These are phyloP conservation scores for Kurtzmaniella fragi DNA, from an alignment of 805 yeast genomes.

Conservation along the genomic window DNA sequence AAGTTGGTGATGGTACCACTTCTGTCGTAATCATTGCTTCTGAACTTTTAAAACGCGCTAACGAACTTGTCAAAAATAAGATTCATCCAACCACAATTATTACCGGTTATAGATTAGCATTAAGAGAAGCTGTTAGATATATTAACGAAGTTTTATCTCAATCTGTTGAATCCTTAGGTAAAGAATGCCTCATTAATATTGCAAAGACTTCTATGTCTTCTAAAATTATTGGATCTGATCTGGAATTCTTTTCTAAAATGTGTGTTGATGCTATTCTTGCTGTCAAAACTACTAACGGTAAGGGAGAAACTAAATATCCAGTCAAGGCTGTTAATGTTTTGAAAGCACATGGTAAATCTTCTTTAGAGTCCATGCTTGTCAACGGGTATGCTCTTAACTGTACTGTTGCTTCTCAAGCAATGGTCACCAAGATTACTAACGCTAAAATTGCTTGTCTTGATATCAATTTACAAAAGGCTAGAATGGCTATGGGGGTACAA, in stretches of 20 bases:
- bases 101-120: slow-evolving; percentile 91
- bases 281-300: slow-evolving; percentile 81
- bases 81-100: slow-evolving; percentile 98
- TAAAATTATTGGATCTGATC: slow-evolving; percentile 91
- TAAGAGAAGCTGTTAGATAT: slow-evolving; percentile 84
- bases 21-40: slow-evolving; percentile 95
- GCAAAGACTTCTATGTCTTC: slow-evolving; percentile 98
- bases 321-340: slow-evolving; percentile 94
- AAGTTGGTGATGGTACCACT: slow-evolving; percentile 98
- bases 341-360: slow-evolving; percentile 94
- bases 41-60: slow-evolving; percentile 87
- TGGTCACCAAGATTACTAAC: slow-evolving; percentile 64
- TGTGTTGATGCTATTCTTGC: slow-evolving; percentile 95
- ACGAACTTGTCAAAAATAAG: slow-evolving; percentile 86
- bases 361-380: slow-evolving; percentile 79
- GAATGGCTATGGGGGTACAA: slow-evolving; percentile 98
- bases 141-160: slow-evolving; percentile 80
- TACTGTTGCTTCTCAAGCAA: slow-evolving; percentile 96
- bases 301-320: slow-evolving; percentile 90
- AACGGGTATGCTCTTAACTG: slow-evolving; percentile 96
- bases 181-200: slow-evolving; percentile 79
- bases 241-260: slow-evolving; percentile 82
- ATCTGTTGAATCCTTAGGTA: slow-evolving; percentile 71
- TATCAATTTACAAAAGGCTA: slow-evolving; percentile 89
- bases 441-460: slow-evolving; percentile 88